Evolutionary conservation across 2,329 filamentous ascomycete species (phyloP).

Genomic region (Colletotrichum sp.): DNA sequence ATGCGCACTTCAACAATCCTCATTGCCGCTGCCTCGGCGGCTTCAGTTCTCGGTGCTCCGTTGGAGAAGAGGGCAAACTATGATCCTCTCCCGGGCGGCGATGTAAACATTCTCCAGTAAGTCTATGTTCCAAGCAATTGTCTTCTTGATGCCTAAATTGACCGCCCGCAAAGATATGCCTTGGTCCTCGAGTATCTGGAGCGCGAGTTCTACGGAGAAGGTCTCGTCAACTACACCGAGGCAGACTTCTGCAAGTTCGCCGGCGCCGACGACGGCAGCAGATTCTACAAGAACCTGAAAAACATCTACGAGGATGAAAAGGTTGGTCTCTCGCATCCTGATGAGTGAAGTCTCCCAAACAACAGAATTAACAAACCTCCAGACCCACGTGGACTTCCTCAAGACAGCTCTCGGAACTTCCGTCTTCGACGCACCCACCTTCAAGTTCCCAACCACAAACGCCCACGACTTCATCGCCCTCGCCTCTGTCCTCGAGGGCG

Average conservation of each 20-base stretch:
- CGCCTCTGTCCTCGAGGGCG: slow-evolving; percentile 67
- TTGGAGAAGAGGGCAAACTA: slow-evolving; percentile 21
- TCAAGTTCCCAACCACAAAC: slow-evolving; percentile 60
- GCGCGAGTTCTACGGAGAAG: slow-evolving; percentile 65
- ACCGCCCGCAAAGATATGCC: slow-evolving; percentile 38
- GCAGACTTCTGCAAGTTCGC: slow-evolving; percentile 57
- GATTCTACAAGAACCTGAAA: slow-evolving; percentile 62
- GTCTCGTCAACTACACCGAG: slow-evolving; percentile 60
- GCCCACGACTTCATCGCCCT: slow-evolving; percentile 64
- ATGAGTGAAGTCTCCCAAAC: not conserved
- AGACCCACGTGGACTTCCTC: slow-evolving; percentile 62
- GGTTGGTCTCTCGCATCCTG: not conserved
- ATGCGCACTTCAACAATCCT: slow-evolving; percentile 16
- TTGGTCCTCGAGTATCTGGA: slow-evolving; percentile 62
- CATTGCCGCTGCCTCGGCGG: slow-evolving; percentile 1
- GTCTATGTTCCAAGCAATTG: not conserved
- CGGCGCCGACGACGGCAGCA: slow-evolving; percentile 36
- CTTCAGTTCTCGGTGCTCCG: slow-evolving; percentile 1
- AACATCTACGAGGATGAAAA: slow-evolving; percentile 61
- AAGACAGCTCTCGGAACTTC: slow-evolving; percentile 48
- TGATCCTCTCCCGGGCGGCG: slow-evolving; percentile 23
- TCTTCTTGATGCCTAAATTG: not conserved
- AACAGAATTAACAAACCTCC: not conserved
- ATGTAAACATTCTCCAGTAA: slow-evolving; percentile 36
- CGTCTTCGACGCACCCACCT: slow-evolving; percentile 43